Evolutionary conservation across 495 filamentous ascomycete genomes (phyloP), one percentile per base, ranked within the genome.

Genomic region (Penicillium silybi): DNA sequence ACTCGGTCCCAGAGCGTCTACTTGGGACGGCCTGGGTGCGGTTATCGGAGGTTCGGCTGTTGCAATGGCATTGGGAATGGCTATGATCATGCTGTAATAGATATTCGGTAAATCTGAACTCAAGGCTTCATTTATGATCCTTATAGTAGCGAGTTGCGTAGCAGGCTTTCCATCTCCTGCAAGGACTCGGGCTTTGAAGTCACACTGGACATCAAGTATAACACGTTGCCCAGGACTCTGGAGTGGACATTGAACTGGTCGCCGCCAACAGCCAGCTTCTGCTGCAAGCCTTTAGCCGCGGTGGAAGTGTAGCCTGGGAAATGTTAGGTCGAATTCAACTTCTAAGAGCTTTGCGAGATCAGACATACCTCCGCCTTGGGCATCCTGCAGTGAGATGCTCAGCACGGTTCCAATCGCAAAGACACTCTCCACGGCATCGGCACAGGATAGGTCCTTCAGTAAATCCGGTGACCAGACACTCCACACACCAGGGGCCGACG

Each of bases 201-300:
- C 60, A 85, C 76, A 56, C 84, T 82, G 5, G 85, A 80, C 87
- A 92, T 90, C 23, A 90, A 54, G 67, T 92, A 92, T 3, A 90
- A 65, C 16, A 89, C 84, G 68, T 90, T 89, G 0, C 87, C 88
- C 26, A 92, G 68, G 4, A 87, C 85, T 16, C 88, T 68, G n/a
- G 78, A 84, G 69, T 92, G 87, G 15, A 90, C 74, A 53, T 80
- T 80, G 69, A 81, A 83, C 8, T 68, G 52, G 22, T 64, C 53
- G 25, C 59, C 61, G 10, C 71, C 67, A 13, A 42, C 53, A 13
- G 80, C 62, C 44, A 90, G 64, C 25, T 56, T 69, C 34, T 79
- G 67, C 40, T 87, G 81, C n/a, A 90, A 64, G 0, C 75, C 74
- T 46, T 69, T 69, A 6, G 87, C 81, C 1, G 83, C 86, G 5